phyloP scores from a whole-genome alignment of 1,284 basidiomycete species.

The Boletus mariae region DNA sequence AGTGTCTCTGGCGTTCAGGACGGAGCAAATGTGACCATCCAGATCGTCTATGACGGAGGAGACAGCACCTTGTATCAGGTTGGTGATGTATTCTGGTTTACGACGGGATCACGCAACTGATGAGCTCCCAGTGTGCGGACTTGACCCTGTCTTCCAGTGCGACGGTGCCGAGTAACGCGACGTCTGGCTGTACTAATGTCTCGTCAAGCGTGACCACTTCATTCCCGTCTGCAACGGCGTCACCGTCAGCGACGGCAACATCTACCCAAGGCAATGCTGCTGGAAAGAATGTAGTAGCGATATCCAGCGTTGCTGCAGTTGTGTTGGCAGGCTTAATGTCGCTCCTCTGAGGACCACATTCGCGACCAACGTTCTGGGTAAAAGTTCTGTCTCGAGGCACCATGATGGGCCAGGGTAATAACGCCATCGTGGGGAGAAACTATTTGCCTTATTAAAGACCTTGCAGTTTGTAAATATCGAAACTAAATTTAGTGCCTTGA shows the following conservation, averaged over 20 bases:
- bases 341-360: background rate
- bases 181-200: background rate
- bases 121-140: background rate
- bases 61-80: background rate
- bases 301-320: background rate
- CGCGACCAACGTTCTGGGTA: background rate
- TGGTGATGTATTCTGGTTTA: background rate
- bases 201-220: background rate
- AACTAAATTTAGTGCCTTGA: background rate
- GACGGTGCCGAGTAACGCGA: background rate
- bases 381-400: background rate
- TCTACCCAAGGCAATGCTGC: background rate
- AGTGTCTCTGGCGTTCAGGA: constrained; percentile 43
- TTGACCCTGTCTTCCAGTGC: background rate
- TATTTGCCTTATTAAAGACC: background rate
- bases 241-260: background rate
- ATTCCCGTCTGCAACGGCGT: background rate
- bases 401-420: background rate
- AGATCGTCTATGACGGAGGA: background rate
- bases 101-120: background rate
- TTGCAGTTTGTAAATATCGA: background rate
- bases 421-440: background rate
- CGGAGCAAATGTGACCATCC: constrained; percentile 45
- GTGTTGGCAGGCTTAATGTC: background rate
- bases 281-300: background rate